Evolutionary conservation across 768 basidiomycete genomes (phyloP).

Genomic region (Epithele typhae): DNA sequence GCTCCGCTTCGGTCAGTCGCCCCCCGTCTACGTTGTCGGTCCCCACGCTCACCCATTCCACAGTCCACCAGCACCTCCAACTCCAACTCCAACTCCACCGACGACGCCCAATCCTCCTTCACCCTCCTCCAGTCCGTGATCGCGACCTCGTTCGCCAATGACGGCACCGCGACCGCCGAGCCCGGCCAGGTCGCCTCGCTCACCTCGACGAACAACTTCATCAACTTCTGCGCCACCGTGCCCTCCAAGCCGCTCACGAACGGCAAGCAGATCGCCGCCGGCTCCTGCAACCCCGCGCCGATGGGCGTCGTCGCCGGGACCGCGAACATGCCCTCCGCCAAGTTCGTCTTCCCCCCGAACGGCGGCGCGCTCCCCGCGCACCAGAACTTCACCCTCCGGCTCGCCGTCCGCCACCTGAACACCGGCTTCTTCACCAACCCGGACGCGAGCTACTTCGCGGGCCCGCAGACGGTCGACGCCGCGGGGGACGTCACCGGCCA

Average conservation of each 20-base stretch:
- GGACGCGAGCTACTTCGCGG: constrained; percentile 44
- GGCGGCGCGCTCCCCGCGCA: constrained; percentile 39
- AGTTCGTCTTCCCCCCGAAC: constrained; percentile 48
- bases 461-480: constrained; percentile 48
- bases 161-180: constrained; percentile 37
- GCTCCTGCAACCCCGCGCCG: constrained; percentile 58
- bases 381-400: constrained; percentile 46
- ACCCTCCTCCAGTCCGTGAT: constrained; percentile 47
- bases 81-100: constrained; percentile 10
- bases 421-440: constrained; percentile 61
- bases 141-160: constrained; percentile 47
- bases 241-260: constrained; percentile 52
- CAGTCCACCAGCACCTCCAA: constrained; percentile 4
- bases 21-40: no score
- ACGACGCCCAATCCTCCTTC: constrained; percentile 42
- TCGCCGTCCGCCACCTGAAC: constrained; percentile 41
- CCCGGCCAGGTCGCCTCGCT: constrained; percentile 52
- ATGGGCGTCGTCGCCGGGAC: constrained; percentile 55
- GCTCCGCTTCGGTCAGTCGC: constrained; percentile 17
- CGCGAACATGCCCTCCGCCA: constrained; percentile 48
- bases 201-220: constrained; percentile 70
- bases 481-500: constrained; percentile 56
- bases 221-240: constrained; percentile 56
- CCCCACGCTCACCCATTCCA: no score
- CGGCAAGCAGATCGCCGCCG: constrained; percentile 46